Evolutionary conservation across 2,329 filamentous ascomycete species (phyloP), one percentile per base, ranked within the genome.

Genomic region (Cladosporium halotolerans): DNA sequence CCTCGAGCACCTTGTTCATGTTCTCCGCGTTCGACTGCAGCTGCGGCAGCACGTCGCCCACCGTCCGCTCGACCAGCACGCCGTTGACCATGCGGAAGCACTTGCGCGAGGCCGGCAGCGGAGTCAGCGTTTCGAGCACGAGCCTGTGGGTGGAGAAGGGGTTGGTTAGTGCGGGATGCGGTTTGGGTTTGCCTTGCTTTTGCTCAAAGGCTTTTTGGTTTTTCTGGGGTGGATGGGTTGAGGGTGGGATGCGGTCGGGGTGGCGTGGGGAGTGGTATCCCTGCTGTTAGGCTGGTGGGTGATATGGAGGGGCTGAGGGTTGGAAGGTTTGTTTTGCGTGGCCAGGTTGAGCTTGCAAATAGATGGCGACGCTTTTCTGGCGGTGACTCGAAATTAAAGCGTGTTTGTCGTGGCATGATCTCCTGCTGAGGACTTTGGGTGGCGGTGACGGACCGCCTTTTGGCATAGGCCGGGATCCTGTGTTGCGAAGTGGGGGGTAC

Each of bases 1-100:
- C 92, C 59, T 96, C 91, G 52, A 97, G 77, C 31, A 97, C 90
- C 74, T 96, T 95, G 73, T 87, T 93, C 68, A 99, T 70, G 1
- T 93, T 92, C 58, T 97, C 92, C 23, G 89, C 88, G 69, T 99
- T 97, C 16, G 90, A 97, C 74, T 89, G 86, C 57, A 99, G 78
- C 23, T 89, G 88, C 5, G 93, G 93, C 52, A 95, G 79, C 10
- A 99, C 89, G 70, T 97, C 93, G 71, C 89, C 80, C 62, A 99
- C 89, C 13, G 92, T 97, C 62, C 91, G 82, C 76, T 99, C 93
- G 51, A 96, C 89, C 55, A 99, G 76, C 19, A 97, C 91, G 43
- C 93, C 93, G 71, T 99, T 97, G 71, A 99, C 95, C 82, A 99
- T 89, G 63, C 93, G 91, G 75, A 97, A 99, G 74, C 92, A 97